Base-by-base conservation (phyloP, 495 filamentous ascomycete species). In the Talaromyces borbonicus region DNA sequence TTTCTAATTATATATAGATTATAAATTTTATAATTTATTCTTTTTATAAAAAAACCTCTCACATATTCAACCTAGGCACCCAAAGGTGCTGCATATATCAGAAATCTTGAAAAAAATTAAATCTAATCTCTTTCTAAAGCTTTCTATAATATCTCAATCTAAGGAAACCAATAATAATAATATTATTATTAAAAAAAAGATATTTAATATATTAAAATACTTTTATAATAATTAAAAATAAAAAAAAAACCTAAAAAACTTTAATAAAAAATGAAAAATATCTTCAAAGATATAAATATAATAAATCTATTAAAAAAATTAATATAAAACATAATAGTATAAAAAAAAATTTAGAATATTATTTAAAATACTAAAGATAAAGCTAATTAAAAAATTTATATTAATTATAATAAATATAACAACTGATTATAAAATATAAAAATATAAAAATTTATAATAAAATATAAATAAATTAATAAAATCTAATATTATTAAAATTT, bases 361-460 rank as follows among this genome's bases (percentile, higher is more conserved):
- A 29, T 29, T 29, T 29, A 29, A 29, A 6, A 29, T 29, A 29
- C 11, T n/a, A n/a, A 29, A 6, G 11, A 29, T 29, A 29, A 6
- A 29, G 11, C 5, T 29, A 29, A 29, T 29, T 6, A 6, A 29
- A 29, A 29, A 29, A 29, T 6, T 6, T 29, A 29, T 6, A 29
- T 6, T 29, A 29, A 6, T 29, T 29, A 18, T 47, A 48, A 29
- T 26, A 47, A 4, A 25, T 50, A 33, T 1, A 47, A 15, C 16
- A 27, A 24, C 32, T 49, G 16, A 12, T 15, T 24, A 24, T 50
- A 51, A 51, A 6, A 51, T 38, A 51, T 23, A 22, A 15, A 43
- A 51, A 50, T 27, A 51, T 30, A 41, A 51, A 44, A 30, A 33
- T 30, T 27, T 23, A 45, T 22, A 44, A 33, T 41, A 48, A 45